Evolutionary conservation across 805 yeast species (phyloP), one percentile per base, ranked within the genome.

Genomic region (Metschnikowia continentalis): DNA sequence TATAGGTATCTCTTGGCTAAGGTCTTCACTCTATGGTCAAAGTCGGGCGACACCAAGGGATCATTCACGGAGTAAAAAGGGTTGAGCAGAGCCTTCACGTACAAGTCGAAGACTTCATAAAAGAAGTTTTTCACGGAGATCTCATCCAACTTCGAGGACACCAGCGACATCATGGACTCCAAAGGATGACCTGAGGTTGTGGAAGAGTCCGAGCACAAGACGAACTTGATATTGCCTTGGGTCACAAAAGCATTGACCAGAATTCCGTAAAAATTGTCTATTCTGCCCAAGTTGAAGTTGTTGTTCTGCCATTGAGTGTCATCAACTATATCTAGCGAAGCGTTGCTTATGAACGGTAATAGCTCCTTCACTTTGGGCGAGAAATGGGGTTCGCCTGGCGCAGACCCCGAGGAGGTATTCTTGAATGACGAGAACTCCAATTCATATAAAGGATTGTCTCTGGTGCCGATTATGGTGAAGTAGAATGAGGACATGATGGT

Each of bases 271-370:
- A 90, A 92, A 35, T 84, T 82, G 68, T 94, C 99, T 17, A 92
- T 80, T 42, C 80, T 80, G 42, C 92, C 91, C 54, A 90, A 70
- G 61, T 87, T 85, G 55, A 86, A 74, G 41, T 78, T 74, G 55
- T 76, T 81, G 8, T 80, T 75, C 44, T 81, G 79, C 92, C 96
- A 90, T 63, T 90, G 97, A 2, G 82, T 69, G 60, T 91, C 96
- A 56, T 94, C 97, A 0, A 94, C 83, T n/a, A 94, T 76, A 66
- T 94, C 99, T 35, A 94, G 69, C 2, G 98, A 82, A 0, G 97
- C 81, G 63, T 94, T 96, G 35, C 91, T 79, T 30, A 94, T 83
- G 61, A 90, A 92, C 20, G 97, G 97, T 57, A 86, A 83, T 35
- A 92, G 70, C 61, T 92, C 96, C 59, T 79, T 78, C 65, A 89